A percentile compares a stretch with the other conserved stretches of the same genome.
Conservation (phyloP, 352 stramenopile species). For the Pythium myriotylum region DNA sequence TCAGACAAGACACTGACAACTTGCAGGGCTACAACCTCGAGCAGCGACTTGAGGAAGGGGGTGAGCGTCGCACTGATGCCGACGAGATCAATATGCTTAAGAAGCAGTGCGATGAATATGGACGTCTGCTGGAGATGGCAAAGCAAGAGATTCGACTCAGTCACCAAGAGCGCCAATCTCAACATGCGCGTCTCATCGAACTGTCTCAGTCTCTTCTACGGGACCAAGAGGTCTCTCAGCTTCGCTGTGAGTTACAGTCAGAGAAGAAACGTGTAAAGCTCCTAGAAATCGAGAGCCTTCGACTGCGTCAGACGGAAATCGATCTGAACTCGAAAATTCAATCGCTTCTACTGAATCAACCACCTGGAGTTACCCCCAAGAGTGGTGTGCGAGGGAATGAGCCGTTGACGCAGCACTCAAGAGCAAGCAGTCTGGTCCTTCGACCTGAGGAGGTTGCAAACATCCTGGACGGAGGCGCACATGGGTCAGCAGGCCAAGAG, state of each 20-base stretch:
- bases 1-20: neutral
- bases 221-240: slow-evolving; percentile 48
- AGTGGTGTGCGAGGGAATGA: no score
- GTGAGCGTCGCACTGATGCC: slow-evolving; percentile 7
- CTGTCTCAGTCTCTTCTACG: slow-evolving; percentile 53
- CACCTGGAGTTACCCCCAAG: neutral
- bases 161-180: slow-evolving; percentile 55
- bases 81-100: slow-evolving; percentile 36
- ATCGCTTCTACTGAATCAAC: slow-evolving; percentile 37
- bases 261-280: slow-evolving; percentile 65
- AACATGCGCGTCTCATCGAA: slow-evolving; percentile 49
- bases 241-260: slow-evolving; percentile 59
- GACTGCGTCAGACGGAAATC: slow-evolving; percentile 47
- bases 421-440: no score
- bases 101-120: slow-evolving; percentile 55
- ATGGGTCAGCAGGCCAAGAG: no score
- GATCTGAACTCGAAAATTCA: slow-evolving; percentile 59
- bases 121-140: slow-evolving; percentile 60
- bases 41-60: neutral
- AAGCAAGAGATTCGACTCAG: slow-evolving; percentile 75
- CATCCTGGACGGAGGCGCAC: no score
- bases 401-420: no score
- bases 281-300: slow-evolving; percentile 60
- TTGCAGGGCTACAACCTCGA: slow-evolving; percentile 15
- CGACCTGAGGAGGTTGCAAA: no score